These are phyloP conservation scores for Apostasia shenzhenica DNA, from an alignment of 106 monocot genomes.

Conservation along the genomic window DNA sequence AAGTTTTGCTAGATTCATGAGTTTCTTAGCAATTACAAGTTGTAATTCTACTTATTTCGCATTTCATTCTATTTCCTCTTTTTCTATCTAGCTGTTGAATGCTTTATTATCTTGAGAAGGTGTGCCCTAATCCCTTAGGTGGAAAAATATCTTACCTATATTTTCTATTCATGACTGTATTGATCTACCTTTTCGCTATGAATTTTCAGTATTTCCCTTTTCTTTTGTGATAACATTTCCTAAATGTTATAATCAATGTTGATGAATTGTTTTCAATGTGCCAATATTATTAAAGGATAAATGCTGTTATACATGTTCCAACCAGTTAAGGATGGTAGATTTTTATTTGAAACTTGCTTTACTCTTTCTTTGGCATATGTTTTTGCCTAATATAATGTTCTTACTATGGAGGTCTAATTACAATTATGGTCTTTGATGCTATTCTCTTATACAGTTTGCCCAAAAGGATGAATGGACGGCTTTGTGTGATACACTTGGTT, in stretches of 20 bases:
- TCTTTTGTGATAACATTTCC: too few relatives aligned
- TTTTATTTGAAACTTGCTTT: not conserved
- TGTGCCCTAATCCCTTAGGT: too few relatives aligned
- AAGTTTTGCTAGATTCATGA: constrained; percentile 16
- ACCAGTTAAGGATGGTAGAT: not conserved
- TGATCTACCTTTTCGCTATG: too few relatives aligned
- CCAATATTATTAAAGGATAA: too few relatives aligned
- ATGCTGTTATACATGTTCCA: too few relatives aligned
- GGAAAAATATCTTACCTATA: too few relatives aligned
- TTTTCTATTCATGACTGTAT: too few relatives aligned
- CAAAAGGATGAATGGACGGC: constrained; percentile 87
- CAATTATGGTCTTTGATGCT: not conserved
- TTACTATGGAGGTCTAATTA: not conserved
- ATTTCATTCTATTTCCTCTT: not conserved
- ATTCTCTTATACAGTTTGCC: constrained; percentile 53
- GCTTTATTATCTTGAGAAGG: not conserved
- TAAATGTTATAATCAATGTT: too few relatives aligned
- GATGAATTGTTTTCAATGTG: too few relatives aligned
- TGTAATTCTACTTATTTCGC: not conserved
- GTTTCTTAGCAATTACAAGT: not conserved
- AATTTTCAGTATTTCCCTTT: too few relatives aligned
- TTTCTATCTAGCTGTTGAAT: not conserved
- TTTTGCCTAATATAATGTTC: not conserved
- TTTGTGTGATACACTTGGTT: constrained; percentile 87
- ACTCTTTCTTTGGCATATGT: not conserved